phyloP scores from a whole-genome alignment of 768 basidiomycete genomes.

The Phlegmacium glaucopus region DNA sequence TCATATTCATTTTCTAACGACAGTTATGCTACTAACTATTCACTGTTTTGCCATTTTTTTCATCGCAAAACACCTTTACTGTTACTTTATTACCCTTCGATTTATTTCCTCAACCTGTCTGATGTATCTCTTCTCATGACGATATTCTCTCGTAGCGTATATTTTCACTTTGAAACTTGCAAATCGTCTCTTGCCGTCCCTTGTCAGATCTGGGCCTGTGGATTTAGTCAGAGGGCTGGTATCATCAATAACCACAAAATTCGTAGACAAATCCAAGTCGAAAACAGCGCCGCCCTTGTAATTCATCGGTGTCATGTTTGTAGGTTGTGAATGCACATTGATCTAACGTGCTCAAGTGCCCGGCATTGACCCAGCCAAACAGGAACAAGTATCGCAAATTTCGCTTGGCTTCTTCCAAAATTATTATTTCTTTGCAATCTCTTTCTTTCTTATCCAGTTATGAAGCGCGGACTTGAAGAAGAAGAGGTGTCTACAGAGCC shows the following conservation, averaged over 20 bases:
- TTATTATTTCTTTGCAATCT: no score
- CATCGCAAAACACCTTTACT: neutral
- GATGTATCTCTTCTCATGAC: neutral
- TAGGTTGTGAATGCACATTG: no score
- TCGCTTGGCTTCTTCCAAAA: neutral
- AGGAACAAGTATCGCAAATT: no score
- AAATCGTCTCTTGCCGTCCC: neutral
- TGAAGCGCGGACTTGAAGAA: slow-evolving; percentile 8
- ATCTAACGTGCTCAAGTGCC: no score
- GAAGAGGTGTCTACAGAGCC: slow-evolving; percentile 2
- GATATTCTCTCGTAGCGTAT: neutral
- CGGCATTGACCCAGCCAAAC: no score
- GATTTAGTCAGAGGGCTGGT: no score
- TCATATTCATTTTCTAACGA: neutral
- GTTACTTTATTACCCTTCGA: neutral
- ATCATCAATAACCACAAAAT: no score
- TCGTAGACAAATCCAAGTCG: no score
- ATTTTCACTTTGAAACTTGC: neutral
- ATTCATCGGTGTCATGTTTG: no score
- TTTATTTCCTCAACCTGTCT: neutral
- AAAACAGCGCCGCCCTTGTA: no score
- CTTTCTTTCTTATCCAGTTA: neutral
- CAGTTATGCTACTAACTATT: neutral
- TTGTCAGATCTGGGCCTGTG: no score
- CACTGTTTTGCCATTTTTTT: neutral